These are phyloP conservation scores for Nannizziopsis arthrosporioides DNA, from an alignment of 2,329 filamentous ascomycete genomes.

Conservation along the genomic window DNA sequence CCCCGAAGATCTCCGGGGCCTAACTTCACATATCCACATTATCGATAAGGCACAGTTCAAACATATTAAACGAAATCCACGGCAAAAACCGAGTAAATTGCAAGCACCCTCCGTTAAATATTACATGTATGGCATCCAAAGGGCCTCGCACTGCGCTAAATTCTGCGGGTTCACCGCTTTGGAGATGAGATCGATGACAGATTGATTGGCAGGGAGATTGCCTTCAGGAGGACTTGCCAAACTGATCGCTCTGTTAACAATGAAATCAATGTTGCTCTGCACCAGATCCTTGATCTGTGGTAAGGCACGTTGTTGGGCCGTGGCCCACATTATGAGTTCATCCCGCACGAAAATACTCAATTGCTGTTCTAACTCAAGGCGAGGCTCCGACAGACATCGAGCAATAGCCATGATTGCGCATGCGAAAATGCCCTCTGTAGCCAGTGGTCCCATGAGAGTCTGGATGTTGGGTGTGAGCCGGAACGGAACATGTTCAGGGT, in stretches of 20 bases:
- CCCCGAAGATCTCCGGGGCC: no score
- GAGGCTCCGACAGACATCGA: conserved; percentile 77
- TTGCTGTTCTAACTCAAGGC: conserved; percentile 77
- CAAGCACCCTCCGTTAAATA: conserved; percentile 3
- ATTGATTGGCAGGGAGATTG: conserved; percentile 89
- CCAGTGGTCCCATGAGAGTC: conserved; percentile 87
- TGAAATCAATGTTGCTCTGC: conserved; percentile 74
- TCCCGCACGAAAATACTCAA: conserved; percentile 91
- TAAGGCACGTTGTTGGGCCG: conserved; percentile 56
- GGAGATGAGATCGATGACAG: conserved; percentile 87
- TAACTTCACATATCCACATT: no score
- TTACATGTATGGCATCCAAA: conserved; percentile 95
- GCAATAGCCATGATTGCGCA: conserved; percentile 93
- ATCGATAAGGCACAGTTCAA: conserved; percentile 10
- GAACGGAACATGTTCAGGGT: conserved; percentile 93
- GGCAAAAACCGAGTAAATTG: conserved; percentile 8
- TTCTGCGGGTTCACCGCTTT: conserved; percentile 86
- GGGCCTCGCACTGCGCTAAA: conserved; percentile 72
- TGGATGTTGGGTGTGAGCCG: conserved; percentile 92
- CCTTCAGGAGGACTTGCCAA: conserved; percentile 64
- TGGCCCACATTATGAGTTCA: conserved; percentile 97
- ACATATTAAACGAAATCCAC: conserved; percentile 13
- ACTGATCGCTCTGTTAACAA: conserved; percentile 80
- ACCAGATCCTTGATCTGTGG: conserved; percentile 65
- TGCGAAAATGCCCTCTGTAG: conserved; percentile 93